These are phyloP conservation scores for Alternaria infectoria DNA, from an alignment of 2,329 filamentous ascomycete genomes.

Conservation along the genomic window DNA sequence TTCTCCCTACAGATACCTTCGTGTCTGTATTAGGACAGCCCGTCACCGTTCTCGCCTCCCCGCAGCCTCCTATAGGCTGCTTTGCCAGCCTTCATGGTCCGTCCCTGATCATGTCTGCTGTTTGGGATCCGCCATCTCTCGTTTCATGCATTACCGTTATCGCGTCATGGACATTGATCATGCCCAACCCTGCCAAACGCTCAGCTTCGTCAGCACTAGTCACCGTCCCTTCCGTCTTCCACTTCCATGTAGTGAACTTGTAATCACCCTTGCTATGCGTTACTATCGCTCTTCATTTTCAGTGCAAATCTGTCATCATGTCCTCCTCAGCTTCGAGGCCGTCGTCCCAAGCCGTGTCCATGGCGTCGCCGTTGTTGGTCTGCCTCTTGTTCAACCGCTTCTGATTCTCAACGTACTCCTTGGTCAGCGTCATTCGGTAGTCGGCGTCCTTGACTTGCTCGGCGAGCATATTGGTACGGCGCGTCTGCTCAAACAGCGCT, in stretches of 20 bases:
- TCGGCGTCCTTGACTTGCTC: slow-evolving; percentile 62
- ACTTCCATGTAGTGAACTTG: not conserved
- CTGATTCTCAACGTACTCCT: slow-evolving; percentile 63
- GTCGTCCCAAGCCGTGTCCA: slow-evolving; percentile 48
- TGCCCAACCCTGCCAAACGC: slow-evolving; percentile 4
- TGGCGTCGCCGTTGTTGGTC: slow-evolving; percentile 40
- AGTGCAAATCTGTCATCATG: slow-evolving; percentile 48
- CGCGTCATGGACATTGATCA: slow-evolving; percentile 26
- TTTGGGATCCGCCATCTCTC: slow-evolving; percentile 17
- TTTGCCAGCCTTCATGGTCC: slow-evolving; percentile 5
- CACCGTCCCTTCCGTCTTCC: not conserved
- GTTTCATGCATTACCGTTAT: slow-evolving; percentile 41
- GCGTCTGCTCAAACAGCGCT: slow-evolving; percentile 58
- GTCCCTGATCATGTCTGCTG: slow-evolving; percentile 13
- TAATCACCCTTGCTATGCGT: not conserved
- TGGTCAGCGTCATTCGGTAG: slow-evolving; percentile 61
- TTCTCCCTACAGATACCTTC: not conserved
- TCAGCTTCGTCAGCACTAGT: not conserved
- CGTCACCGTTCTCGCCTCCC: not conserved
- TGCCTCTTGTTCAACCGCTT: slow-evolving; percentile 55
- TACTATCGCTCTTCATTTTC: slow-evolving; percentile 5
- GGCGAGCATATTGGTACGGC: slow-evolving; percentile 58
- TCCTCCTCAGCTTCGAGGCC: slow-evolving; percentile 46
- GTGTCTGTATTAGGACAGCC: not conserved
- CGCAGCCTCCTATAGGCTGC: not conserved